Conservation (phyloP, 768 basidiomycete genomes). For the Lenzites betulinus region DNA sequence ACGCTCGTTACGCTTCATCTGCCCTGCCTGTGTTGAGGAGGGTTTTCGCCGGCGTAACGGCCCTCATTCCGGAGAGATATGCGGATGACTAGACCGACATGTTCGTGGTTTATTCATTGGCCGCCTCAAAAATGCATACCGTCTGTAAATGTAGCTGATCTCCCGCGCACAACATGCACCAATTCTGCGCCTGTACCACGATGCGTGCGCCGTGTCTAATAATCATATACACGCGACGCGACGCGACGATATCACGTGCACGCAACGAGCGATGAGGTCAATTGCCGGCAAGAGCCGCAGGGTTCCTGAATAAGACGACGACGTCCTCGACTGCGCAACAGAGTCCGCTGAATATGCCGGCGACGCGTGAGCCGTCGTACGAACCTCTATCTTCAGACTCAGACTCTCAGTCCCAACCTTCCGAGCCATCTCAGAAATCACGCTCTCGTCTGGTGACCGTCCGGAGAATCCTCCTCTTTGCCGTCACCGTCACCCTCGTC, state of each 20-base stretch:
- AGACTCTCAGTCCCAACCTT: conserved; percentile 19
- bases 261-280: conserved; percentile 10
- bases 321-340: conserved; percentile 9
- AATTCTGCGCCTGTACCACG: background rate
- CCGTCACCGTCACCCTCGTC: conserved; percentile 38
- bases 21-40: conserved; percentile 34
- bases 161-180: background rate
- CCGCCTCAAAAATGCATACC: background rate
- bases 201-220: background rate
- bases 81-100: background rate
- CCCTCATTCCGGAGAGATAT: background rate
- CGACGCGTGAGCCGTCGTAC: conserved; percentile 25
- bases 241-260: conserved; percentile 21
- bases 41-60: background rate
- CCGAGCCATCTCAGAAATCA: conserved; percentile 20
- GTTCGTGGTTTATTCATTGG: background rate
- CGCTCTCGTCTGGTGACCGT: conserved; percentile 31
- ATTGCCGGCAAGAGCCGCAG: conserved; percentile 16
- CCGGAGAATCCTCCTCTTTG: conserved; percentile 38
- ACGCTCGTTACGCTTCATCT: conserved; percentile 34
- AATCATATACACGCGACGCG: conserved; percentile 10
- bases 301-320: background rate
- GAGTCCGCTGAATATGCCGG: conserved; percentile 4
- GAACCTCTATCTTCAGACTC: conserved; percentile 34
- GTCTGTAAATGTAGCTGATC: background rate